Percentiles rank a stretch among this genome's conserved stretches.
These are phyloP conservation scores for Sporothrix globosa DNA, from an alignment of 2,329 filamentous ascomycete genomes.

Conservation along the genomic window DNA sequence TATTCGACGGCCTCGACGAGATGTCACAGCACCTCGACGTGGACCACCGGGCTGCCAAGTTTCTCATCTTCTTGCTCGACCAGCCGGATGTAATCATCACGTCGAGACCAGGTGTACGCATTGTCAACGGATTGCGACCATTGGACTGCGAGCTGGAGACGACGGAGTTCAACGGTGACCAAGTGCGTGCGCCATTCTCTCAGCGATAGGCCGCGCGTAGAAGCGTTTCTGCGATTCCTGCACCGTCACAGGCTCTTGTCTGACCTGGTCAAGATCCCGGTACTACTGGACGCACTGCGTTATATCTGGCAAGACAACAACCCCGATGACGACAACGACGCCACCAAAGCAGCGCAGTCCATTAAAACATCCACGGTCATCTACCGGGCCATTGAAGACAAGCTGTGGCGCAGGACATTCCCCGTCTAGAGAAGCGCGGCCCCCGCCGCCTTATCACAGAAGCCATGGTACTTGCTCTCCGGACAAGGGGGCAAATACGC, in stretches of 20 bases:
- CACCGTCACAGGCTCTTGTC: neutral
- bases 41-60: slow-evolving; percentile 33
- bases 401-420: slow-evolving; percentile 2
- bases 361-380: neutral
- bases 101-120: neutral
- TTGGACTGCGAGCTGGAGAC: slow-evolving; percentile 14
- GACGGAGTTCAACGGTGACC: neutral
- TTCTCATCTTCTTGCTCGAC: slow-evolving; percentile 43
- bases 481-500: neutral
- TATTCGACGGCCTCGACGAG: slow-evolving; percentile 53
- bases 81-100: slow-evolving; percentile 48
- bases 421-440: neutral
- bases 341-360: neutral
- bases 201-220: neutral
- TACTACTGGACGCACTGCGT: slow-evolving; percentile 1
- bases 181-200: slow-evolving; percentile 6
- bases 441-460: neutral
- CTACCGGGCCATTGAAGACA: neutral
- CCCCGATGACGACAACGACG: neutral
- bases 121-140: neutral
- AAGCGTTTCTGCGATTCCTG: neutral
- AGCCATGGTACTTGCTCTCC: neutral
- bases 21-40: slow-evolving; percentile 38
- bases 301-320: slow-evolving; percentile 6
- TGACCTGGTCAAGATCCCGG: neutral